Evolutionary conservation across 257 asterid genomes (phyloP), one percentile per base, ranked within the genome.

Genomic region (Solanum paucissectum): DNA sequence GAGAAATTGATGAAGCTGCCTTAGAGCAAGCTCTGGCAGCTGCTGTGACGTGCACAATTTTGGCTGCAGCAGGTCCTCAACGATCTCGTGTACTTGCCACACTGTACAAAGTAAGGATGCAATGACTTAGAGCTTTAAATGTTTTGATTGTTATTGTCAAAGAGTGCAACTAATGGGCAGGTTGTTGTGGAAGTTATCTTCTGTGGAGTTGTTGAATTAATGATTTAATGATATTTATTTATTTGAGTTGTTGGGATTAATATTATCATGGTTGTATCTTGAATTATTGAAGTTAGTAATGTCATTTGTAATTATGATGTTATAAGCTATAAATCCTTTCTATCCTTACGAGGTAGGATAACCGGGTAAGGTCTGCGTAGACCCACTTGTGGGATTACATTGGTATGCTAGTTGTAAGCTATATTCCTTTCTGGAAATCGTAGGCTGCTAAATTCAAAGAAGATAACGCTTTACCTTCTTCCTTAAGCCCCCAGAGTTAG

Each of bases 41-140:
- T 55, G 98, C 98, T 37, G 96, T 95, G 66, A 95, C 98, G 52
- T 95, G 98, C 95, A 95, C 98, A 83, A 96, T 95, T 89, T 91
- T 96, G 95, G 99, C 98, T 79, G 98, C 98, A 29, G 98, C 98
- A 18, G 98, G 98, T 86, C 98, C 98, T 88, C 98, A 95, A 83
- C 95, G 98, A 62, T 94, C 99, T 87, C 98, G 98, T 79, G 99
- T 96, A 86, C 98, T 96, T 90, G 99, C 99, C 83, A 96, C 99
- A 72, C 90, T 95, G 87, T 96, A 96, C 93, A 96, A 95, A 96
- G 99, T 96, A 90, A 75, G 83, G 34, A 74, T 49, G 40, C 68
- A 86, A 32, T 49, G 69, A 82, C 86, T 49, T 23, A 16, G 44
- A 49, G 44, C 86, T 82, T 49, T 82, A 29, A 32, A 29, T 14